A percentile compares a stretch with the other conserved stretches of the same genome.
Evolutionary conservation across 2,329 filamentous ascomycete species (phyloP).

Genomic region (Cladophialophora carrionii): DNA sequence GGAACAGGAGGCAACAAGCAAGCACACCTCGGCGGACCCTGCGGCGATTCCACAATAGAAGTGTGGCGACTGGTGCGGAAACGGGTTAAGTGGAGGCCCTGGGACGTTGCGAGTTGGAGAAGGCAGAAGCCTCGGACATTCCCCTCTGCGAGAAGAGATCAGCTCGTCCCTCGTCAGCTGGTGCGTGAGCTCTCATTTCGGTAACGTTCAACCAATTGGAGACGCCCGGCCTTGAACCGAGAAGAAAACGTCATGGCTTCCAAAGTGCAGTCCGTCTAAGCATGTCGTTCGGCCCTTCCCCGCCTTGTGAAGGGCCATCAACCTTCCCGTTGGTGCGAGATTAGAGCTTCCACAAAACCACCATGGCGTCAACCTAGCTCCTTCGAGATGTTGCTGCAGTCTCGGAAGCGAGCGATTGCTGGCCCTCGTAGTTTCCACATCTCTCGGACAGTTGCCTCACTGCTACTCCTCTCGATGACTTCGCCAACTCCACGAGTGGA

Average conservation of each 20-base stretch:
- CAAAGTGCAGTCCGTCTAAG: not conserved
- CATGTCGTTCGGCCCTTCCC: conserved; percentile 11
- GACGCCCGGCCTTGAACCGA: not conserved
- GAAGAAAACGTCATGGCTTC: conserved; percentile 7
- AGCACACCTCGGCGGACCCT: not conserved
- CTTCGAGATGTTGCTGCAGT: conserved; percentile 16
- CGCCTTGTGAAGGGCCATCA: not conserved
- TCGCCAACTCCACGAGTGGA: conserved; percentile 12
- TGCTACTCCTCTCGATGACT: conserved; percentile 4
- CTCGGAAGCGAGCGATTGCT: conserved; percentile 17
- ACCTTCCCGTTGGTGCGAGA: conserved; percentile 21
- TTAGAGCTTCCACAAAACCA: not conserved
- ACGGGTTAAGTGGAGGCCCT: not conserved
- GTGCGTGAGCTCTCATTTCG: not conserved
- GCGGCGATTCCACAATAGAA: not conserved
- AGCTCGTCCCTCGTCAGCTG: not conserved
- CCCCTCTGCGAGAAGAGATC: not conserved
- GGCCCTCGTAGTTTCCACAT: conserved; percentile 5
- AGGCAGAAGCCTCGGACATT: not conserved
- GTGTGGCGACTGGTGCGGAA: not conserved
- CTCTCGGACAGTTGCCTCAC: conserved; percentile 2
- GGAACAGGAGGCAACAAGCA: not conserved
- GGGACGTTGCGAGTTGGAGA: not conserved
- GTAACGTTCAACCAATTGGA: not conserved
- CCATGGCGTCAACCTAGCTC: conserved; percentile 11